phyloP scores from a whole-genome alignment of 2,329 filamentous ascomycete genomes.

The Fusarium sp. region DNA sequence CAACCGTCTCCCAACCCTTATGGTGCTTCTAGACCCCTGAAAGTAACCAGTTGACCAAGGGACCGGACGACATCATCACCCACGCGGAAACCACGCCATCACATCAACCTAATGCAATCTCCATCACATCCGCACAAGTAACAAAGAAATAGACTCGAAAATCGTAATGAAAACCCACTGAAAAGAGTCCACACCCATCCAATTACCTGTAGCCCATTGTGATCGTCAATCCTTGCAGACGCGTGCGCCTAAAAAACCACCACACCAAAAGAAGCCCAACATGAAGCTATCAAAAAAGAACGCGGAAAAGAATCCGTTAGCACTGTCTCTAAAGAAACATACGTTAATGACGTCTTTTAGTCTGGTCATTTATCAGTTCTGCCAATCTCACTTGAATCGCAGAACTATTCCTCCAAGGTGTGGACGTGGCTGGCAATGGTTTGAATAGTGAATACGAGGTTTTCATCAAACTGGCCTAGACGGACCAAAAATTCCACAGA shows the following conservation, averaged over 20 bases:
- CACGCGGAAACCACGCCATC: neutral
- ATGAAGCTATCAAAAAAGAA: neutral
- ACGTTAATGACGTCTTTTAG: neutral
- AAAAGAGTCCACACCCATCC: neutral
- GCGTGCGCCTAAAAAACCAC: neutral
- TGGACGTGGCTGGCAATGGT: neutral
- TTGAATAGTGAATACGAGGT: neutral
- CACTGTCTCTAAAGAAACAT: neutral
- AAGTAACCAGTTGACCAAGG: neutral
- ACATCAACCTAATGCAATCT: neutral
- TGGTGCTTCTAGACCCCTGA: neutral
- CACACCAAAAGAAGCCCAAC: neutral
- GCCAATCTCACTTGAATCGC: neutral
- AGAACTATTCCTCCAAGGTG: neutral
- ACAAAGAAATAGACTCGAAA: neutral
- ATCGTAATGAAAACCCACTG: neutral
- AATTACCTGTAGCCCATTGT: neutral
- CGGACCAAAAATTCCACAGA: neutral
- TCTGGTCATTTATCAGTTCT: neutral
- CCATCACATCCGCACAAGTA: neutral
- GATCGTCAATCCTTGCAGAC: neutral
- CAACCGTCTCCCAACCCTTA: neutral
- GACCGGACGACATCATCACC: neutral
- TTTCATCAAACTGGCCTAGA: neutral
- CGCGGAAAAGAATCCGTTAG: neutral